Conservation (phyloP, 2,329 filamentous ascomycete species). For the Fusarium heterosporum region DNA sequence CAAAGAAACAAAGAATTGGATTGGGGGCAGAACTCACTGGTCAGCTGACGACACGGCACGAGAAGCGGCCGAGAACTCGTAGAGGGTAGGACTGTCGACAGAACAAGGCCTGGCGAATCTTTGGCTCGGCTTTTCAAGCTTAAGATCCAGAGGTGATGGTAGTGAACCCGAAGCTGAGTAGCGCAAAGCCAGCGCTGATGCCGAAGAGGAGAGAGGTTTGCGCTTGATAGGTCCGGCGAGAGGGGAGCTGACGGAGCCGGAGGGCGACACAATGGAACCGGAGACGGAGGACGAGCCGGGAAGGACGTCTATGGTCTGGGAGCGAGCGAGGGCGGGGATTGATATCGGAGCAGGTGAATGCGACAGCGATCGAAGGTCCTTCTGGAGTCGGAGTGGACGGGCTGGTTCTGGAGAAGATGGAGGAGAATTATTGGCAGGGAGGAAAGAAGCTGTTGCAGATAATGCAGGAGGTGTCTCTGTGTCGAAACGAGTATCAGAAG, state of each 20-base stretch:
- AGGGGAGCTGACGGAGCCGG: slow-evolving; percentile 35
- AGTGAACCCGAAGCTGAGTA: slow-evolving; percentile 46
- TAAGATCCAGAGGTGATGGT: slow-evolving; percentile 51
- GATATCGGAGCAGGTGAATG: slow-evolving; percentile 29
- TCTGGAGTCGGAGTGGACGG: slow-evolving; percentile 31
- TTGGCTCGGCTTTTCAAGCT: slow-evolving; percentile 61
- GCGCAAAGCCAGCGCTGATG: slow-evolving; percentile 41
- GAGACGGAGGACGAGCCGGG: slow-evolving; percentile 38
- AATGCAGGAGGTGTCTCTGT: slow-evolving; percentile 38
- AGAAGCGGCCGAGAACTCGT: slow-evolving; percentile 63
- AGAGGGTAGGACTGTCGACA: slow-evolving; percentile 71
- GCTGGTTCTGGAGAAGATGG: slow-evolving; percentile 37
- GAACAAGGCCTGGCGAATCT: slow-evolving; percentile 67
- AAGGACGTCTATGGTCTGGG: slow-evolving; percentile 44
- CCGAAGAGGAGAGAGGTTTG: slow-evolving; percentile 70
- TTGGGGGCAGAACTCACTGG: slow-evolving; percentile 45
- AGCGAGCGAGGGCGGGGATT: slow-evolving; percentile 40
- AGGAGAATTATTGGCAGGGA: slow-evolving; percentile 37
- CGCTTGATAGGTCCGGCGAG: slow-evolving; percentile 61
- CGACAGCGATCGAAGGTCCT: slow-evolving; percentile 5
- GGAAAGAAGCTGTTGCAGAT: slow-evolving; percentile 31
- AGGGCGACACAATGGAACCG: slow-evolving; percentile 22
- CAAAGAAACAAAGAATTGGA: slow-evolving; percentile 15
- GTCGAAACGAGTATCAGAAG: slow-evolving; percentile 46
- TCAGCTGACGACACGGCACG: slow-evolving; percentile 33